Evolutionary conservation across 2,329 filamentous ascomycete species (phyloP), one percentile per base, ranked within the genome.

Genomic region (Lachnum nothofagi): DNA sequence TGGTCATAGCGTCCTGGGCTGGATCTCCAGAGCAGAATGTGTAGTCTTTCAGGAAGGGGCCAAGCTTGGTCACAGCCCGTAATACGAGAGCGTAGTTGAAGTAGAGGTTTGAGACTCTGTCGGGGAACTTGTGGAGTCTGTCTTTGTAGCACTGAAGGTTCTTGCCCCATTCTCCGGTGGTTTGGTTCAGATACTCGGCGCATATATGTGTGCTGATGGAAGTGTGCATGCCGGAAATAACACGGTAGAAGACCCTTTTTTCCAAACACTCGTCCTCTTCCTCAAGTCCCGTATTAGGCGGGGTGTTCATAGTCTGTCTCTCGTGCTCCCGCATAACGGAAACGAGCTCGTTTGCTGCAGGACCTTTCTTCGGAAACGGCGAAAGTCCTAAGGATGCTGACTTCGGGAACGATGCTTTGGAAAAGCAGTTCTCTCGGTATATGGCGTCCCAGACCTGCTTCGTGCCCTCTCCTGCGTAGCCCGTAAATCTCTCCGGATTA

Each of bases 41-140:
- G 71, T 97, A 97, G 54, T 80, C 75, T 24, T 70, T 75, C 8
- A 97, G 77, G 59, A 91, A 85, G 20, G 88, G 86, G 10, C 86
- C 87, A 7, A 97, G 79, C 70, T 98, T 98, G 45, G 88, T 86
- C 34, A 97, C 80, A 10, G 93, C 93, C 42, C 93, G 86, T 22
- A 91, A 86, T 34, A 98, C 77, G n/a, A 98, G 78, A 0, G 93
- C 93, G 65, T 95, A 98, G 78, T 98, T 97, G 75, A 98, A 98
- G 74, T 98, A 98, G 42, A 98, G 77, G 68, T 98, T 98, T 59
- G 91, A 93, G 63, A 98, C 87, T 52, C 91, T 86, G 59, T 98
- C 93, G 0, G 91, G 89, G 65, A 87, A 82, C 19, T 77, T 75
- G 68, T 95, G 88, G 14, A 98, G 78, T n/a, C 93, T 83, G 27